Base-by-base conservation (phyloP, 2,329 filamentous ascomycete genomes). In the Xylariaceae sp. region DNA sequence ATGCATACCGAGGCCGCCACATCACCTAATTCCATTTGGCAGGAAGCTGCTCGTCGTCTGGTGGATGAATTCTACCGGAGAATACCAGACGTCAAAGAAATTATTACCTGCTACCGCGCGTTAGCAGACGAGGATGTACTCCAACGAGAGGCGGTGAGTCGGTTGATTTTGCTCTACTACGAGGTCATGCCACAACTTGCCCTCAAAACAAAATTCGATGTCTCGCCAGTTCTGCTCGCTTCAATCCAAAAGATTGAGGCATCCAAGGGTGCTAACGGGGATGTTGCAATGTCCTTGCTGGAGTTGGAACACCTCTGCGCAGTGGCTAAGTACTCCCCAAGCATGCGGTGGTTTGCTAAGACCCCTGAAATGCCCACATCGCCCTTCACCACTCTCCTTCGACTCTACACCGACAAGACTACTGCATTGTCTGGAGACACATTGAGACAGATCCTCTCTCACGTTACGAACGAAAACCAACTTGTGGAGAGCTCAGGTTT, bases 301-400 rank as follows among this genome's bases (percentile, higher is more conserved):
- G 90, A 96, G 73, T 77, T 97, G 34, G 87, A 92, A 71, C 89
- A 93, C 71, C 78, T 96, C 15, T 83, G 96, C 15, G 82, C 86
- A 35, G 89, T 97, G 70, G 91, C 92, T 2, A 84, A 86, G 63
- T 85, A 87, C 67, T 95, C 92, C 2, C 86, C 89, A 0, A 87
- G 87, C 4, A 94, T 96, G 86, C 86, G 88, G 63, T 97, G 93
- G 93, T 97, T 94, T 77, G 82, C 88, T 63, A 92, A 89, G 69
- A 82, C 77, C 60, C 83, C 88, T 64, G 80, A 80, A 0, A 77
- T 88, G n/a, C 71, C 74, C 1, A 76, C 83, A 45, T 90, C 88
- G 3, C 88, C 89, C 0, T 90, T 92, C 63, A 83, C 84, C n/a
- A 85, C 86, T 0, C 79, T 93, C 18, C 73, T 93, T 4, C 84